Evolutionary conservation across 2,329 filamentous ascomycete species (phyloP), one percentile per base, ranked within the genome.

Genomic region (Clonostachys sp.): DNA sequence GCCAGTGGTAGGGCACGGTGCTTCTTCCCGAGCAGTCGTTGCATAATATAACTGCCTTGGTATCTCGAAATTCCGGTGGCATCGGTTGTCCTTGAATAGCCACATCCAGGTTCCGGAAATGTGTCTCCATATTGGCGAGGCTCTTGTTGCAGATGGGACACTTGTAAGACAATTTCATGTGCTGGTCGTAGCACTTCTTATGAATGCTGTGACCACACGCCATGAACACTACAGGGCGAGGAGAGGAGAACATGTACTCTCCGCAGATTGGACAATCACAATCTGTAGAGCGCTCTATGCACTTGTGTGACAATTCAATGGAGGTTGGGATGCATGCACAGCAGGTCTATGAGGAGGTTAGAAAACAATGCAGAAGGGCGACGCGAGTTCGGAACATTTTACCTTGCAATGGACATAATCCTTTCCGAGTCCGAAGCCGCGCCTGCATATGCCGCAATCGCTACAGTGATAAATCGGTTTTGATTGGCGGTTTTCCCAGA

Each of bases 391-490:
- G 39, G 42, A 34, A 47, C 16, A 42, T 57, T 69, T 64, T 71
- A 92, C 90, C 81, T 96, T 95, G 86, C 94, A 99, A 67, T 99
- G 94, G 60, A 95, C 91, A 63, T 95, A 99, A 63, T 99, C 94
- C 62, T 96, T 97, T 5, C 94, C 92, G 33, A 99, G 73, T 2
- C 94, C 94, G 63, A 90, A 82, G 2, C 94, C 94, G 48, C 91
- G 85, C 49, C 94, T 81, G 63, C 94, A 99, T 51, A 99, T 96
- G 5, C 94, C 94, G 65, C 94, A 99, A 60, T 97, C 94, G 59
- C 84, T 81, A 65, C 94, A 99, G 63, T 99, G 94, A 62, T 99
- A 99, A 48, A 97, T 96, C 54, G 86, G 87, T 65, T 95, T 96
- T 55, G 83, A 85, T 47, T 84, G 81, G 56, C 96, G 89, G 60